Base-by-base conservation (phyloP, 2,329 filamentous ascomycete genomes). In the Calonectria naviculata region DNA sequence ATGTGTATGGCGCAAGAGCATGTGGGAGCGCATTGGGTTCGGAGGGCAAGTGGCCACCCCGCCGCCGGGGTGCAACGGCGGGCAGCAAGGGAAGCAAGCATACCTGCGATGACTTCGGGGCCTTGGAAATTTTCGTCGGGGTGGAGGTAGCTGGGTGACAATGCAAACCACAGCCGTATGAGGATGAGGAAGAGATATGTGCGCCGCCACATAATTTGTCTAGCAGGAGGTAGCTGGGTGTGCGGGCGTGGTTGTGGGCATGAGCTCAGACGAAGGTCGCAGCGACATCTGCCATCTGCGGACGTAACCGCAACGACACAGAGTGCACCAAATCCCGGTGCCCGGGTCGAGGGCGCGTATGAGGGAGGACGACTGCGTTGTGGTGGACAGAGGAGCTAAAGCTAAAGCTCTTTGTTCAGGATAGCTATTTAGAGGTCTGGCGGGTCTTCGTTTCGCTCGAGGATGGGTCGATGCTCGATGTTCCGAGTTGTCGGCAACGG, bases 111-210 rank as follows among this genome's bases (percentile, higher is more conserved):
- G 75, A 98, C 93, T 87, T 99, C 97, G 19, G 97, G 97, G 41
- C 97, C 97, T 85, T 99, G 97, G 80, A 99, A 99, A 87, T 98
- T 97, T 88, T 99, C 97, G 86, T 99, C 97, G 6, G 97, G 97
- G 83, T 99, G 97, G 56, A 99, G 90, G 84, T 99, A 99, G 87
- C 96, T 98, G 70, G 97, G 94, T 74, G 93, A 95, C 75, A 98
- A 86, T 71, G 97, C 96, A 83, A 98, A 96, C 90, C 96, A 98
- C 80, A 98, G 89, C 83, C 97, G 93, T 79, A 98, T 91, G 76
- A 97, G 87, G 79, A 97, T 88, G 78, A 99, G 88, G 68, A 97
- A 85, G 74, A 98, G 88, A 85, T 98, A 98, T 73, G 92, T 90
- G 84, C 95, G 92, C 87, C 95, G 92, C 95, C 95, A 98, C 96